Conservation (phyloP, 768 basidiomycete genomes). For the Lactarius pseudohatsudake region DNA sequence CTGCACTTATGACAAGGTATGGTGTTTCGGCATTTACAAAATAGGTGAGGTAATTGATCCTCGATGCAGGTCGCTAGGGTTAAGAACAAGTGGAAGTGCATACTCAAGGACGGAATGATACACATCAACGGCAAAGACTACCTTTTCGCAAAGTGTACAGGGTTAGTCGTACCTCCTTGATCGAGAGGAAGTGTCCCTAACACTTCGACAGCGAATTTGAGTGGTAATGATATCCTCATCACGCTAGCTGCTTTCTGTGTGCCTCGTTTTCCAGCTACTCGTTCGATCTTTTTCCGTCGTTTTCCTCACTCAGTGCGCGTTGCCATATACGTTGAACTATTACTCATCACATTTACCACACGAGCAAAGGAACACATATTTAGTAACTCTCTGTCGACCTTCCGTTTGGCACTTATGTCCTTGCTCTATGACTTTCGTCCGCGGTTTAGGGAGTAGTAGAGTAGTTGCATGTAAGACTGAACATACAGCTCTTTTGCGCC, state of each 20-base stretch:
- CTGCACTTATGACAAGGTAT: slow-evolving; percentile 97
- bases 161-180: slow-evolving; percentile 49
- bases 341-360: slow-evolving; percentile 18
- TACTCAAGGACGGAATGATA: slow-evolving; percentile 96
- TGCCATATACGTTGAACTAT: slow-evolving; percentile 23
- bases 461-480: slow-evolving; percentile 18
- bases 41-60: slow-evolving; percentile 10
- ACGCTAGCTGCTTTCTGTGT: neutral
- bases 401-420: neutral
- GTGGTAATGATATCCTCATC: slow-evolving; percentile 33
- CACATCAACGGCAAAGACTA: slow-evolving; percentile 97
- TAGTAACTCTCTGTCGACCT: neutral
- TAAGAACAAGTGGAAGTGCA: slow-evolving; percentile 99
- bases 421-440: slow-evolving; percentile 8
- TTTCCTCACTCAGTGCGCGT: slow-evolving; percentile 1
- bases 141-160: slow-evolving; percentile 94
- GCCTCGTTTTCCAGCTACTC: slow-evolving; percentile 10
- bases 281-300: slow-evolving; percentile 2
- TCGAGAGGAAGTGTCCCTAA: neutral
- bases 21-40: slow-evolving; percentile 45
- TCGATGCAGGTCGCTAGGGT: slow-evolving; percentile 85
- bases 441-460: slow-evolving; percentile 5
- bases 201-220: slow-evolving; percentile 36
- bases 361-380: slow-evolving; percentile 16
- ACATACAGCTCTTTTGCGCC: slow-evolving; percentile 22